These are phyloP conservation scores for Ceratocystis ficicola DNA, from an alignment of 2,329 filamentous ascomycete species.

Conservation along the genomic window DNA sequence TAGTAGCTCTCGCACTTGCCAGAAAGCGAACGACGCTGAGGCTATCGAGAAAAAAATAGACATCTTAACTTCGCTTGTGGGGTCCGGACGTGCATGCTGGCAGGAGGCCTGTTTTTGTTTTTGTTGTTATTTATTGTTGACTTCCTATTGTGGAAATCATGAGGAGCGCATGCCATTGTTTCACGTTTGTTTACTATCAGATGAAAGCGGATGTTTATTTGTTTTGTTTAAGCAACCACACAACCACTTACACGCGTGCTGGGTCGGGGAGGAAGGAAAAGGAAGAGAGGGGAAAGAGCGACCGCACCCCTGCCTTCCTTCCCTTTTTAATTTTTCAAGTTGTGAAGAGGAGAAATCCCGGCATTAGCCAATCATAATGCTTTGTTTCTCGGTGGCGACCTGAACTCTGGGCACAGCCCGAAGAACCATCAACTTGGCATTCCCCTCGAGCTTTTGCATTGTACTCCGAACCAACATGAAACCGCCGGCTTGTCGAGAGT, in stretches of 20 bases:
- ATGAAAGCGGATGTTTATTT: constrained; percentile 21
- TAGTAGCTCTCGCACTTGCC: background rate
- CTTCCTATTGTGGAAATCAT: background rate
- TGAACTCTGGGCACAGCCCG: background rate
- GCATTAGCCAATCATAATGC: background rate
- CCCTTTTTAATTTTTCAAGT: background rate
- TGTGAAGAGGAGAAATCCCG: background rate
- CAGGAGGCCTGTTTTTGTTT: background rate
- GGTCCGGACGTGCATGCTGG: background rate
- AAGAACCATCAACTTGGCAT: constrained; percentile 4
- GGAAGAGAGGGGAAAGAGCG: background rate
- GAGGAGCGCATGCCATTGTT: constrained; percentile 3
- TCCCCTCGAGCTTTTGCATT: background rate
- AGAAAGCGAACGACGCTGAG: background rate
- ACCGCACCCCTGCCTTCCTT: background rate
- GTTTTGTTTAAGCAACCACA: constrained; percentile 14
- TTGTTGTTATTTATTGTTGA: constrained; percentile 6
- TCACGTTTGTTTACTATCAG: constrained; percentile 19
- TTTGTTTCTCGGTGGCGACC: background rate
- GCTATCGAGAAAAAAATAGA: background rate
- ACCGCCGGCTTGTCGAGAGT: background rate
- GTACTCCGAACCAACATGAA: background rate
- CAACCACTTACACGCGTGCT: constrained; percentile 9
- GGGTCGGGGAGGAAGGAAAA: background rate
- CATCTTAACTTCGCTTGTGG: background rate